Evolutionary conservation across 345 rosid species (phyloP).

Genomic region (Eucalyptus pauciflora): DNA sequence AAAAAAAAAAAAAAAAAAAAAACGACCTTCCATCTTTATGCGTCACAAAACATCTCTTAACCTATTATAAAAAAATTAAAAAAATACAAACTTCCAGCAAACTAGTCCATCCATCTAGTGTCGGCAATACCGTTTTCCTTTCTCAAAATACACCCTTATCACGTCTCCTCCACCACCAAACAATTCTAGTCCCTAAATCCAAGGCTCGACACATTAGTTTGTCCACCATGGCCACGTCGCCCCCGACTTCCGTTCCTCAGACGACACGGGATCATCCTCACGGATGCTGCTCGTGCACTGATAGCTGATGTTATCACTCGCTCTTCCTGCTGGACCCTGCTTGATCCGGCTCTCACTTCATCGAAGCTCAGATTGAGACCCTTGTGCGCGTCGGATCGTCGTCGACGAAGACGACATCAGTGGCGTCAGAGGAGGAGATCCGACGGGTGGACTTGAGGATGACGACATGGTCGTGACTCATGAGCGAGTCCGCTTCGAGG

Average conservation of each 20-base stretch:
- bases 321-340: not conserved
- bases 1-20: too few relatives aligned
- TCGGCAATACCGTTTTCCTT: not conserved
- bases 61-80: rapidly evolving
- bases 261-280: conserved; percentile 73
- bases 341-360: not conserved
- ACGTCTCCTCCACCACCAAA: not conserved
- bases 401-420: not conserved
- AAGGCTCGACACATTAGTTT: not conserved
- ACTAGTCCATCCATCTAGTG: not conserved
- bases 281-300: conserved; percentile 68
- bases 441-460: conserved; percentile 6
- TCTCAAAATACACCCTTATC: not conserved
- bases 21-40: not conserved
- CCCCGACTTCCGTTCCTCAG: conserved; percentile 8
- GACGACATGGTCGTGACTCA: not conserved
- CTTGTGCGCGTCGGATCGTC: not conserved
- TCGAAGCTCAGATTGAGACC: not conserved
- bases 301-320: conserved; percentile 7
- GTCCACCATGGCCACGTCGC: not conserved
- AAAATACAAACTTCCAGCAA: not conserved
- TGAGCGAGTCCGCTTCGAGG: conserved; percentile 32
- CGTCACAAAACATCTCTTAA: not conserved
- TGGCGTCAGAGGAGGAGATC: not conserved
- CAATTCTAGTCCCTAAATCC: not conserved